Percentiles rank a stretch among this genome's conserved stretches.
Conservation (phyloP, 2,329 filamentous ascomycete species). For the Emmonsia crescens region DNA sequence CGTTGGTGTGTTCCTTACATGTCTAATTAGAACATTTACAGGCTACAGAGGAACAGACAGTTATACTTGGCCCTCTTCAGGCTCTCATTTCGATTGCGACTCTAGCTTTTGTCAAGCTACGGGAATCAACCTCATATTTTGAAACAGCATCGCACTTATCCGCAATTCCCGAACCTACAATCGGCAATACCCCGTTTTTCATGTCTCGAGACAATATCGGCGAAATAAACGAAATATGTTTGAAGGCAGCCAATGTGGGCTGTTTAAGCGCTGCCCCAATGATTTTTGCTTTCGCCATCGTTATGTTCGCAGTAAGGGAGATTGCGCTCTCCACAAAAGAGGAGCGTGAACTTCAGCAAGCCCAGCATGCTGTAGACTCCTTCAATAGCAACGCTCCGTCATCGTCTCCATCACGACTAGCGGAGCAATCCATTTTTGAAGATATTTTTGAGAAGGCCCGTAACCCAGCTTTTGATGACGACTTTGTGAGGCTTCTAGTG, state of each 20-base stretch:
- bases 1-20: constrained; percentile 8
- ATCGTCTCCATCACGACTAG: constrained; percentile 18
- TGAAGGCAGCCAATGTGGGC: constrained; percentile 46
- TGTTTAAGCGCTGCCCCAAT: constrained; percentile 59
- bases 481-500: constrained; percentile 39
- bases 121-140: constrained; percentile 48
- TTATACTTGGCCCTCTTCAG: constrained; percentile 48
- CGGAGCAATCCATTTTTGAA: constrained; percentile 36
- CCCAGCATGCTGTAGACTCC: constrained; percentile 31
- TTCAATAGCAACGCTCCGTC: constrained; percentile 29
- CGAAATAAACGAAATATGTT: constrained; percentile 61
- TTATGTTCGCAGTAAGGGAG: constrained; percentile 58
- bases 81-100: constrained; percentile 60
- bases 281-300: constrained; percentile 69
- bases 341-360: constrained; percentile 33
- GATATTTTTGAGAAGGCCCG: constrained; percentile 37
- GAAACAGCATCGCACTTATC: constrained; percentile 13
- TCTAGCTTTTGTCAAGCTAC: constrained; percentile 59
- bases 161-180: constrained; percentile 15
- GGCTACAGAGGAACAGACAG: constrained; percentile 30
- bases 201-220: constrained; percentile 59
- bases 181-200: constrained; percentile 47
- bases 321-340: constrained; percentile 53
- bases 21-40: constrained; percentile 18
- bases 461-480: constrained; percentile 31